These are phyloP conservation scores for Ophiostoma montium DNA, from an alignment of 2,329 filamentous ascomycete genomes.

Conservation along the genomic window DNA sequence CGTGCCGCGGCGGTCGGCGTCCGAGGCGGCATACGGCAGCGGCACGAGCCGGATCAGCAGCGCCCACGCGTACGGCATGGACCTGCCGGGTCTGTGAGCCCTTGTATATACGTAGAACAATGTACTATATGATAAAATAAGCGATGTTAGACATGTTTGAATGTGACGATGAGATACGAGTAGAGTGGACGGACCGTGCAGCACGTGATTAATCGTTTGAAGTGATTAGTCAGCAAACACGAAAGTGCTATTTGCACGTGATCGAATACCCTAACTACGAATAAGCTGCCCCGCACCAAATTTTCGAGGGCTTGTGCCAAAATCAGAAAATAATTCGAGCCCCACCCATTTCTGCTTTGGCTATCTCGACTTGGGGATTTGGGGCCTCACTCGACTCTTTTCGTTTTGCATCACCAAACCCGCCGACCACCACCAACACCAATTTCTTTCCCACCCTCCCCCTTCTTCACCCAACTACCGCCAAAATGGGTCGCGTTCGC, in stretches of 20 bases:
- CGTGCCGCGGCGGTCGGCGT: neutral
- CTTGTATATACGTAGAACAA: neutral
- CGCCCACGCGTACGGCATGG: constrained; percentile 25
- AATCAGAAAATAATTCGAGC: constrained; percentile 3
- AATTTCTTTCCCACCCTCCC: constrained; percentile 11
- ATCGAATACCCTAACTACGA: constrained; percentile 1
- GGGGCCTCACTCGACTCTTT: neutral
- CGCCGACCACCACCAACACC: constrained; percentile 16
- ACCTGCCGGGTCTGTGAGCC: neutral
- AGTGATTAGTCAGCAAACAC: neutral
- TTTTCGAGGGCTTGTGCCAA: neutral
- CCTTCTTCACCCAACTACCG: constrained; percentile 22
- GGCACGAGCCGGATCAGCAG: constrained; percentile 19
- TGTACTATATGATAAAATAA: constrained; percentile 8
- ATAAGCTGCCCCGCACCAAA: neutral
- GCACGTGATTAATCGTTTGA: neutral
- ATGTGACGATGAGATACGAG: too few species aligned
- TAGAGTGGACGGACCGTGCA: too few species aligned
- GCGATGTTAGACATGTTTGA: neutral
- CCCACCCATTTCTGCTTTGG: neutral
- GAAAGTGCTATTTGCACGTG: neutral
- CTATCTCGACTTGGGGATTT: neutral
- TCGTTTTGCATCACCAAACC: constrained; percentile 5
- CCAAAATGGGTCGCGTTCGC: constrained; percentile 56
- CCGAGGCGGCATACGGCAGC: neutral